Evolutionary conservation across 768 basidiomycete species (phyloP).

Genomic region (Gautieria morchelliformis): DNA sequence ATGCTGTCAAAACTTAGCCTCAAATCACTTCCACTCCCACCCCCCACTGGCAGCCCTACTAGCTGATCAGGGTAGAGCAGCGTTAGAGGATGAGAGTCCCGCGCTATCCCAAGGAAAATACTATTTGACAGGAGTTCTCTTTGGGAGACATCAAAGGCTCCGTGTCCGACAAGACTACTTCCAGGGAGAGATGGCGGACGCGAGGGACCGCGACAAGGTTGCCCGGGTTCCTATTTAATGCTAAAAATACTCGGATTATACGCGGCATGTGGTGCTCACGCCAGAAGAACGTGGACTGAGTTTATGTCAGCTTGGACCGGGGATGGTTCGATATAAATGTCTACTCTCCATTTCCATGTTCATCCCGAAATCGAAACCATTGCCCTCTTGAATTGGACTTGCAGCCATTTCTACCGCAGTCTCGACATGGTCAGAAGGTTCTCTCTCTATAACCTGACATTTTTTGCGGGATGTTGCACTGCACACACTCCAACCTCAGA

Average conservation of each 20-base stretch:
- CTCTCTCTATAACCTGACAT: neutral
- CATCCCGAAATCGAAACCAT: neutral
- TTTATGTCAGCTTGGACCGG: slow-evolving; percentile 9
- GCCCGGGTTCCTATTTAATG: slow-evolving; percentile 65
- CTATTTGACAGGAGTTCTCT: slow-evolving; percentile 30
- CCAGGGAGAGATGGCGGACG: slow-evolving; percentile 35
- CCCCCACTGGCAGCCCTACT: slow-evolving; percentile 18
- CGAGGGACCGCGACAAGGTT: slow-evolving; percentile 61
- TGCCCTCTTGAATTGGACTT: neutral
- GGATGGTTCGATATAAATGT: neutral
- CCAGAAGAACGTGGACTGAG: slow-evolving; percentile 47
- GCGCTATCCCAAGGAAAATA: slow-evolving; percentile 77
- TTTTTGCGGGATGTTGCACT: slow-evolving; percentile 1
- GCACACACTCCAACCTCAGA: neutral
- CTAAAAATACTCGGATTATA: too few relatives aligned
- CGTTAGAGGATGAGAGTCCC: slow-evolving; percentile 44
- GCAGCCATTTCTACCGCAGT: neutral
- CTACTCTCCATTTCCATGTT: neutral
- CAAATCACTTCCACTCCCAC: slow-evolving; percentile 27
- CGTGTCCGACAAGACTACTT: neutral
- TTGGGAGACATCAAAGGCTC: neutral
- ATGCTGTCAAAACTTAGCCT: slow-evolving; percentile 40
- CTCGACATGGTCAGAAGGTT: neutral
- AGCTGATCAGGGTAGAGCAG: slow-evolving; percentile 7
- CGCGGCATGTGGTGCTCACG: slow-evolving; percentile 22